These are phyloP conservation scores for Ligustrum vulgare DNA, from an alignment of 257 asterid genomes.

Conservation along the genomic window DNA sequence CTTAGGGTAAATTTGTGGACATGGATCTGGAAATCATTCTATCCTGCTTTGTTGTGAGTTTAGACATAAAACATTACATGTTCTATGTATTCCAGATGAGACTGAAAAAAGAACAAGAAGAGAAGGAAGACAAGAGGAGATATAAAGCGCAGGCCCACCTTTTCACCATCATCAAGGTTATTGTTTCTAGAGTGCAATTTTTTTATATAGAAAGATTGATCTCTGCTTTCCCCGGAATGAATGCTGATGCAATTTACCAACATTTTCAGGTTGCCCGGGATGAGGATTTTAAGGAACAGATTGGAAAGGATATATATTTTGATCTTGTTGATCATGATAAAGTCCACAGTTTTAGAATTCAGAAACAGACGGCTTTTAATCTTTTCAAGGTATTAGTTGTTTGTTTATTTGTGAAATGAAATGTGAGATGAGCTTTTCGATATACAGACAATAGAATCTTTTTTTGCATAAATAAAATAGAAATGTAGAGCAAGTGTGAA, in stretches of 20 bases:
- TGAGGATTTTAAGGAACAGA: constrained; percentile 86
- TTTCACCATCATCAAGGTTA: constrained; percentile 91
- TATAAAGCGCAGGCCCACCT: constrained; percentile 96
- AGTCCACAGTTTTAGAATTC: constrained; percentile 89
- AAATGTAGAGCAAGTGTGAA: neutral
- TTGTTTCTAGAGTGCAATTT: constrained; percentile 7
- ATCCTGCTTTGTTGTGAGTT: constrained; percentile 14
- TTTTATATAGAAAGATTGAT: constrained; percentile 3
- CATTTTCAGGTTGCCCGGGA: constrained; percentile 89
- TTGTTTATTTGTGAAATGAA: constrained; percentile 9
- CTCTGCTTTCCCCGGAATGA: constrained; percentile 19
- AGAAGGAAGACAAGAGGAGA: constrained; percentile 90
- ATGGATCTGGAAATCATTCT: constrained; percentile 11
- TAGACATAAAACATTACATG: constrained; percentile 18
- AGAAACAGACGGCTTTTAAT: constrained; percentile 77
- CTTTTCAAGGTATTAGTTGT: constrained; percentile 71
- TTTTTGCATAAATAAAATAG: neutral
- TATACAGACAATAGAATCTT: neutral
- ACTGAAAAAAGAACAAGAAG: constrained; percentile 97
- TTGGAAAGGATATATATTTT: constrained; percentile 84
- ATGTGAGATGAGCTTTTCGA: neutral
- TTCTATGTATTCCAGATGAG: constrained; percentile 61
- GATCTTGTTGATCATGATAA: constrained; percentile 99
- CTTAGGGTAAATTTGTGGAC: constrained; percentile 62
- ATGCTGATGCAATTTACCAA: constrained; percentile 25